Evolutionary conservation across 495 filamentous ascomycete genomes (phyloP), one percentile per base, ranked within the genome.

Genomic region (Aspergillus hancockii): DNA sequence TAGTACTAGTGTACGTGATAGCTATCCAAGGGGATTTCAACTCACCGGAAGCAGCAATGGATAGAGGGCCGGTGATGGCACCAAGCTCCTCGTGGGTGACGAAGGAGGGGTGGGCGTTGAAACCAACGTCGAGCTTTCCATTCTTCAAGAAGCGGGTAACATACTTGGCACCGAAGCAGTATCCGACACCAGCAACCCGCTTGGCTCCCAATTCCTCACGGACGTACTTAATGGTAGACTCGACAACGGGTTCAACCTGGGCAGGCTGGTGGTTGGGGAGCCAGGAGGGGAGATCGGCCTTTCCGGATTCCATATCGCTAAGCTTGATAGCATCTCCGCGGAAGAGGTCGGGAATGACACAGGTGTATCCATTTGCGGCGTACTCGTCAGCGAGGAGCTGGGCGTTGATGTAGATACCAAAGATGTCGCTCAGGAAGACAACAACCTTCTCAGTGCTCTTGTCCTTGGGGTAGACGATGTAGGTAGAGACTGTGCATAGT

Each of bases 361-460:
- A 85, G 21, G 89, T 80, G 72, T 92, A 96, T 45, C 91, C 92
- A 67, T 90, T 89, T 65, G 84, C 86, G 57, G 92, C 92, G 60
- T 83, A 91, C 69, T 91, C 88, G 76, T 95, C 91, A 58, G 90
- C 91, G 57, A 93, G 78, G 71, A 96, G 83, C 77, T 93, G 79
- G 67, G 83, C 78, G 76, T 95, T 95, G 70, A 83, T 75, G 79
- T 85, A 91, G 71, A 90, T 83, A 59, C 88, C 83, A 65, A 90
- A 81, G 65, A 90, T 81, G 62, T 92, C 89, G 36, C 85, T 81
- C 43, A 90, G 63, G 70, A 77, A 68, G 58, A 80, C 18, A 54
- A 80, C 59, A 43, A 72, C 76, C 63, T 74, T 78, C 19, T 78
- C 73, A 45, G 75, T 63, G 47, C 47, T 71, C 66, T 74, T 76